A percentile compares a stretch with the other conserved stretches of the same genome.
phyloP scores from a whole-genome alignment of 352 stramenopile species.

The Bremia lactucae region DNA sequence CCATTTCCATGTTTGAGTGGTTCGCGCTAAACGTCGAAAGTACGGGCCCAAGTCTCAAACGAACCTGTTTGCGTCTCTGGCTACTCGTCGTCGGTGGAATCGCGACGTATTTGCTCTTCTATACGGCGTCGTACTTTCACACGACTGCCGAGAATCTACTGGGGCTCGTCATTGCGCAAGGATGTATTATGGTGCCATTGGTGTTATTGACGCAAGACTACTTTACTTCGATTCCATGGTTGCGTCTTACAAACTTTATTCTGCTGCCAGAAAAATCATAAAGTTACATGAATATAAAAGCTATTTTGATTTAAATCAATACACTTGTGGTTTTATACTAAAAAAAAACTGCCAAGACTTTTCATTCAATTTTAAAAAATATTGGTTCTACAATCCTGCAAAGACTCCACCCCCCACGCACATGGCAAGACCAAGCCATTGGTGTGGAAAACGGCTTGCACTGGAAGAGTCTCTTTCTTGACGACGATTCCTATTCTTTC shows the following conservation, averaged over 20 bases:
- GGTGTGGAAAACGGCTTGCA: conserved; percentile 9
- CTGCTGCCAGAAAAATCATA: conserved; percentile 16
- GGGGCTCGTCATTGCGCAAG: conserved; percentile 43
- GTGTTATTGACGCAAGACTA: conserved; percentile 63
- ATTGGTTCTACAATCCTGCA: conserved; percentile 18
- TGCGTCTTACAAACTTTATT: conserved; percentile 61
- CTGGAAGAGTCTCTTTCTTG: conserved; percentile 9
- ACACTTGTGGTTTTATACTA: too few species aligned
- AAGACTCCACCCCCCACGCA: conserved; percentile 16
- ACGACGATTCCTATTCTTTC: conserved; percentile 12
- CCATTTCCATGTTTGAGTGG: conserved; percentile 66
- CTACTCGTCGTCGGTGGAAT: conserved; percentile 26
- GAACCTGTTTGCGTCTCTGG: conserved; percentile 34
- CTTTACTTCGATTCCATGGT: conserved; percentile 18
- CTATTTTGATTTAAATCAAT: too few species aligned
- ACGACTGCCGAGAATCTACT: conserved; percentile 53
- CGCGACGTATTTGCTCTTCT: conserved; percentile 51
- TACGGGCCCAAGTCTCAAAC: conserved; percentile 31
- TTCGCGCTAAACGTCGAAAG: conserved; percentile 50
- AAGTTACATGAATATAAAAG: not conserved
- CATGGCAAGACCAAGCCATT: conserved; percentile 15
- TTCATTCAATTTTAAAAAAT: too few species aligned
- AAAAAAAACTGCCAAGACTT: too few species aligned
- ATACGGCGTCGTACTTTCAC: conserved; percentile 64
- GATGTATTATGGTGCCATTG: conserved; percentile 48